Evolutionary conservation across 2,329 filamentous ascomycete species (phyloP), one percentile per base, ranked within the genome.

Genomic region (Ciborinia camelliae): DNA sequence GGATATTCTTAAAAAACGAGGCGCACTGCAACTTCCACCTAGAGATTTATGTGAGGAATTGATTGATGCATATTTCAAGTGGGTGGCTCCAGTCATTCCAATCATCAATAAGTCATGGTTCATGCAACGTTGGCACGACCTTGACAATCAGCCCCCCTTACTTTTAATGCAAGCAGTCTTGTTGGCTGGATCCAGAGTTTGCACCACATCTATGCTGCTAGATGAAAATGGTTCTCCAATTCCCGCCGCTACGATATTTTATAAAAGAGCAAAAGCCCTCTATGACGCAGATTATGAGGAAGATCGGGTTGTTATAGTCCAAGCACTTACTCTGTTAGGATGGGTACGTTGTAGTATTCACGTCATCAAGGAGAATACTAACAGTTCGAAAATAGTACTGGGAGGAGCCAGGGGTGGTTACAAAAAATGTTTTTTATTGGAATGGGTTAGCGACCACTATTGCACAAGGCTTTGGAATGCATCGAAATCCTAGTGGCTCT

Each of bases 381-480:
- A 62, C 20, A 43, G 4, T 18, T 20, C 4, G 3, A 14, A 23
- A 39, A 41, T 45, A 94, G 94, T 98, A 97, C 77, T 98, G 94
- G 94, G 94, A 98, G 79, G 94, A 93, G 0, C 94, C 94, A 8
- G 94, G 98, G 79, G 94, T 98, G 77, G 94, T 98, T 28, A 98
- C 95, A 6, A 97, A 97, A 76, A 98, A 98, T 72, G 94, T 98
- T n/a, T 98, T 98, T 75, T 98, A 98, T 80, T 98, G 94, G 94
- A 97, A 89, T 65, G 85, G 94, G 68, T 92, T 97, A 53, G 94
- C 94, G 54, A 96, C 92, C 55, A 93, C 97, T 55, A 92, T 98
- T 47, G 94, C 94, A 5, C 94, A 98, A 75, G 95, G 95, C 20
- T 97, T 93, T 5, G 94, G 94, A 55, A 98, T 98, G 94, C 94